A percentile compares a stretch with the other conserved stretches of the same genome.
Evolutionary conservation across 768 basidiomycete genomes (phyloP).

Genomic region (Mycena leptocephala): DNA sequence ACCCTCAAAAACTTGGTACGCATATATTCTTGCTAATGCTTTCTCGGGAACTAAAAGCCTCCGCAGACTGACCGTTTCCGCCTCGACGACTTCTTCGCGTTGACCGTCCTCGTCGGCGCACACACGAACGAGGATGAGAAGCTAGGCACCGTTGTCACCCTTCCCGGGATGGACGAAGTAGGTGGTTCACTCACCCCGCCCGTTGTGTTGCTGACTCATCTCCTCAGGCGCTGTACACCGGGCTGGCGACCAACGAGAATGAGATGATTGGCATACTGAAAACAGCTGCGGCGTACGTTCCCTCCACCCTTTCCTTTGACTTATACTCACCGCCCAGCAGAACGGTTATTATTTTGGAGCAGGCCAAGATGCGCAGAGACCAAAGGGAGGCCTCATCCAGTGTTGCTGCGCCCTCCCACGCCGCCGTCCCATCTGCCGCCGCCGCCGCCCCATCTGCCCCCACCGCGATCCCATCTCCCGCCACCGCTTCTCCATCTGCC

Average conservation of each 20-base stretch:
- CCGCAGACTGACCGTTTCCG: neutral
- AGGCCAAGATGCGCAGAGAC: neutral
- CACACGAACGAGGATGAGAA: no score
- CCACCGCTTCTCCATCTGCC: no score
- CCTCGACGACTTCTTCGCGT: neutral
- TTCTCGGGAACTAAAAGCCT: neutral
- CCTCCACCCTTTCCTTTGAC: neutral
- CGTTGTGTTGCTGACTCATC: neutral
- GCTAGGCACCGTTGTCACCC: neutral
- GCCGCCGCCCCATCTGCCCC: no score
- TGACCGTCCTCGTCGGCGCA: neutral
- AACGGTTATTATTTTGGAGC: neutral
- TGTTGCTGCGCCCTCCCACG: neutral
- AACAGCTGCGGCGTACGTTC: neutral
- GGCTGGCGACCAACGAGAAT: neutral
- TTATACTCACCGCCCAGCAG: neutral
- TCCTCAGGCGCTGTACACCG: neutral
- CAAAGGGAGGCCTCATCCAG: neutral
- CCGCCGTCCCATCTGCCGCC: neutral
- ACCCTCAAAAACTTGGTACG: neutral
- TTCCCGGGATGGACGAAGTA: neutral
- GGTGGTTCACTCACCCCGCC: neutral
- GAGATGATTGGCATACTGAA: neutral
- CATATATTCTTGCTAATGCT: neutral
- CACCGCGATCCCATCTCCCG: neutral